These are phyloP conservation scores for Taiozyma sp. DNA, from an alignment of 1,139 yeast species.

Conservation along the genomic window DNA sequence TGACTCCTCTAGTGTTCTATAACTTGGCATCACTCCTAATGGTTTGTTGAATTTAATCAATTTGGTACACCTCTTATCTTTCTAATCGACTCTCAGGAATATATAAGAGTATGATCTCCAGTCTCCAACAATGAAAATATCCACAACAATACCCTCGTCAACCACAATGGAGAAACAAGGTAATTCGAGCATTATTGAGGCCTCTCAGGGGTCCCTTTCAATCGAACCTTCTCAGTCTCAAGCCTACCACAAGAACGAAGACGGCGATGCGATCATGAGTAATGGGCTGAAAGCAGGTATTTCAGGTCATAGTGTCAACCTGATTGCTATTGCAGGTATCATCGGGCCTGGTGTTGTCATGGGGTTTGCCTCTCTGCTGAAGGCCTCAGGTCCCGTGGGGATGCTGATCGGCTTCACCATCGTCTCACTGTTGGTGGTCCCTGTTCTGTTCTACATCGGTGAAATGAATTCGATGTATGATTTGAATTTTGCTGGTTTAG, in stretches of 20 bases:
- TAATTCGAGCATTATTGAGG: neutral
- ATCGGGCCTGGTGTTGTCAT: conserved; percentile 70
- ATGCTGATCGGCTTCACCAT: conserved; percentile 54
- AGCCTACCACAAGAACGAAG: conserved; percentile 22
- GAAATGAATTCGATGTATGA: conserved; percentile 53
- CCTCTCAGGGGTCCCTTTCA: neutral
- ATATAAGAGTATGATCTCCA: neutral
- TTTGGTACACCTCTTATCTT: neutral
- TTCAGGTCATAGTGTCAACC: conserved; percentile 32
- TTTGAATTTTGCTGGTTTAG: conserved; percentile 50
- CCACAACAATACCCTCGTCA: neutral
- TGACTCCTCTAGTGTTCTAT: neutral
- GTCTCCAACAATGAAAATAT: neutral
- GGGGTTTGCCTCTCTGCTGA: conserved; percentile 57
- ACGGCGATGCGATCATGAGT: conserved; percentile 24
- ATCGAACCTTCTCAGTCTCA: neutral
- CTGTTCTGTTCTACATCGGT: conserved; percentile 56
- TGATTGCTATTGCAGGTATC: conserved; percentile 72
- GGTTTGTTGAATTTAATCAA: neutral
- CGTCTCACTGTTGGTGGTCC: conserved; percentile 50
- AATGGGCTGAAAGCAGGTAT: conserved; percentile 30
- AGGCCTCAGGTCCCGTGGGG: conserved; percentile 64
- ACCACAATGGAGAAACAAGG: neutral
- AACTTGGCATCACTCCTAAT: neutral
- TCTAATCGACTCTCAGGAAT: neutral